These are phyloP conservation scores for Picea sitchensis DNA, from an alignment of 75 land plant genomes.

Conservation along the genomic window DNA sequence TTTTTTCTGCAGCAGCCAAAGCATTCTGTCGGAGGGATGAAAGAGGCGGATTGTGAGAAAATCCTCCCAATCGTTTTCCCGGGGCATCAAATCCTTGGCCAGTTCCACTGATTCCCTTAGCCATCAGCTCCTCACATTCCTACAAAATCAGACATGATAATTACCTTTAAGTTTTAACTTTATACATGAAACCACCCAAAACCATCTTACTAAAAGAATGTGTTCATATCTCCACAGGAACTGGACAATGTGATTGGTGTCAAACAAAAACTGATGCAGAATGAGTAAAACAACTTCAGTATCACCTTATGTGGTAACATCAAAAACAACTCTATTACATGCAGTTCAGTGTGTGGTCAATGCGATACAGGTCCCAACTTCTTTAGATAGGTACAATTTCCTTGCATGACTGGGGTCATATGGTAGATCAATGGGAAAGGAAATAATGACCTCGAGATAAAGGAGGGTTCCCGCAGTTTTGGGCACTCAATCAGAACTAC, in stretches of 20 bases:
- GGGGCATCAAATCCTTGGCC: conserved; percentile 89
- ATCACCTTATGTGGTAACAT: neutral
- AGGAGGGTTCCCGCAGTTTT: neutral
- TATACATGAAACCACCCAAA: no score
- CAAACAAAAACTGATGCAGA: no score
- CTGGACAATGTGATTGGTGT: no score
- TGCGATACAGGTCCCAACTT: neutral
- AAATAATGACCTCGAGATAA: neutral
- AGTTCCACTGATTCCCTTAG: conserved; percentile 83
- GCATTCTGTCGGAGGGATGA: conserved; percentile 58
- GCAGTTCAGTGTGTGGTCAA: neutral
- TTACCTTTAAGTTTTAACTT: neutral
- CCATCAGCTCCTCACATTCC: conserved; percentile 92
- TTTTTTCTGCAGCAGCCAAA: conserved; percentile 78
- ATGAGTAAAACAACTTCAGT: no score
- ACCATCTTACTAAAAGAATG: no score
- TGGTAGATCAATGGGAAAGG: neutral
- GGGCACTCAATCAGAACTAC: neutral
- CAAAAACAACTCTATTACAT: neutral
- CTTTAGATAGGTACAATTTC: neutral
- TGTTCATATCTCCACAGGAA: no score
- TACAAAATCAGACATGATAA: conserved; percentile 19
- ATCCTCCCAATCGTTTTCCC: conserved; percentile 78
- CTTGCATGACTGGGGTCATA: neutral
- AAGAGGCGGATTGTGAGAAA: conserved; percentile 63